These are phyloP conservation scores for Fusarium sublunatum DNA, from an alignment of 2,329 filamentous ascomycete genomes.

Conservation along the genomic window DNA sequence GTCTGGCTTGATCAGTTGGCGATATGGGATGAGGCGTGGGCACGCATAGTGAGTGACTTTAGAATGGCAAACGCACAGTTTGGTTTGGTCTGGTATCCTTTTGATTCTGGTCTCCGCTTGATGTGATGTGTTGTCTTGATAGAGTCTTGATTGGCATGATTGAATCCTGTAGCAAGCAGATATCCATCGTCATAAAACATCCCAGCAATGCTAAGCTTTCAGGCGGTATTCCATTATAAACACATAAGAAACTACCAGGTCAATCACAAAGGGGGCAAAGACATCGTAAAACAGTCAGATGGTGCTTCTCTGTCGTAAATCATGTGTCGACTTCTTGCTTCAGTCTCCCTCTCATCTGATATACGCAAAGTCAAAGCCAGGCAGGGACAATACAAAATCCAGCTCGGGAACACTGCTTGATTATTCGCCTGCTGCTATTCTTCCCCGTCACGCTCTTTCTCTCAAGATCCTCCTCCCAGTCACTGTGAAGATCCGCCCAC, in stretches of 20 bases:
- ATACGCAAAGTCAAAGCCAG: slow-evolving; percentile 38
- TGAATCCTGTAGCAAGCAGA: neutral
- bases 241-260: neutral
- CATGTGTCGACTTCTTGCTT: slow-evolving; percentile 36
- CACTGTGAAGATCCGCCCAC: slow-evolving; percentile 74
- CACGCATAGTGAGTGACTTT: slow-evolving; percentile 12
- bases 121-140: slow-evolving; percentile 5
- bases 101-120: neutral
- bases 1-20: slow-evolving; percentile 14
- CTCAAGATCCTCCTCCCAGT: slow-evolving; percentile 1
- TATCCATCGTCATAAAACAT: neutral
- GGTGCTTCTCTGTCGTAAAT: slow-evolving; percentile 50
- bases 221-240: neutral
- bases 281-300: slow-evolving; percentile 23
- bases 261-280: neutral
- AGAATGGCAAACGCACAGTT: slow-evolving; percentile 34
- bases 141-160: neutral
- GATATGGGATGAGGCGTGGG: slow-evolving; percentile 19
- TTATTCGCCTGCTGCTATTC: slow-evolving; percentile 16
- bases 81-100: slow-evolving; percentile 2
- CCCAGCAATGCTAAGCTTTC: neutral
- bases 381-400: slow-evolving; percentile 24
- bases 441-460: slow-evolving; percentile 2
- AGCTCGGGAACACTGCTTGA: slow-evolving; percentile 28
- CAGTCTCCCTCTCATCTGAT: slow-evolving; percentile 35